phyloP scores from a whole-genome alignment of 345 rosid species.

The Ceriops tagal region DNA sequence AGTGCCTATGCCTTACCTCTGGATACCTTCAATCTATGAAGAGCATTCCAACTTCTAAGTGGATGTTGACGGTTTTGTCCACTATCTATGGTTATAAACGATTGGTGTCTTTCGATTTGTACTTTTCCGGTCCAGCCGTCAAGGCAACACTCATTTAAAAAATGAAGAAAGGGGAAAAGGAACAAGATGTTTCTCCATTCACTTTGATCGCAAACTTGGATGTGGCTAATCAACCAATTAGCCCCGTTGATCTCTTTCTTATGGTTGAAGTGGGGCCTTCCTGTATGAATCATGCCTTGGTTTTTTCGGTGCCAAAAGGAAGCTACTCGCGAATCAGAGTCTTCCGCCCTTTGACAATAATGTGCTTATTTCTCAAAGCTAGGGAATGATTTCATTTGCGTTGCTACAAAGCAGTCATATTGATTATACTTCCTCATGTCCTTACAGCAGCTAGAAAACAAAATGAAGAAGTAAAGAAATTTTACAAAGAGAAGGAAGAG shows the following conservation, averaged over 20 bases:
- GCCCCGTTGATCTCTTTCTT: conserved; percentile 7
- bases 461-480: conserved; percentile 13
- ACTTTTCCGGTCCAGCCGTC: conserved; percentile 11
- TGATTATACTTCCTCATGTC: conserved; percentile 17
- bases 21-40: conserved; percentile 18
- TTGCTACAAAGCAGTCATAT: conserved; percentile 46
- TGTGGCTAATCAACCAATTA: conserved; percentile 35
- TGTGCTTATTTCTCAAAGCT: conserved; percentile 34
- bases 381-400: conserved; percentile 38
- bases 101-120: conserved; percentile 19
- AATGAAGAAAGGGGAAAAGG: conserved; percentile 8
- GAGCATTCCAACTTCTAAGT: conserved; percentile 32
- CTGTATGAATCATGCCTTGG: conserved; percentile 25
- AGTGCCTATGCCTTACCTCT: conserved; percentile 12
- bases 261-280: conserved; percentile 24
- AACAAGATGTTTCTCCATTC: conserved; percentile 27
- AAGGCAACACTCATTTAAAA: conserved; percentile 9
- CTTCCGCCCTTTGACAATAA: conserved; percentile 21
- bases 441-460: conserved; percentile 25
- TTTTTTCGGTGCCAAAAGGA: conserved; percentile 36
- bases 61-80: conserved; percentile 33
- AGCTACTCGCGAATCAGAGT: conserved; percentile 31
- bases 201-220: conserved; percentile 25
- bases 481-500: not conserved
- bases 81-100: conserved; percentile 36